phyloP scores from a whole-genome alignment of 208 protist genomes.

The Wallacemonas sp. region DNA sequence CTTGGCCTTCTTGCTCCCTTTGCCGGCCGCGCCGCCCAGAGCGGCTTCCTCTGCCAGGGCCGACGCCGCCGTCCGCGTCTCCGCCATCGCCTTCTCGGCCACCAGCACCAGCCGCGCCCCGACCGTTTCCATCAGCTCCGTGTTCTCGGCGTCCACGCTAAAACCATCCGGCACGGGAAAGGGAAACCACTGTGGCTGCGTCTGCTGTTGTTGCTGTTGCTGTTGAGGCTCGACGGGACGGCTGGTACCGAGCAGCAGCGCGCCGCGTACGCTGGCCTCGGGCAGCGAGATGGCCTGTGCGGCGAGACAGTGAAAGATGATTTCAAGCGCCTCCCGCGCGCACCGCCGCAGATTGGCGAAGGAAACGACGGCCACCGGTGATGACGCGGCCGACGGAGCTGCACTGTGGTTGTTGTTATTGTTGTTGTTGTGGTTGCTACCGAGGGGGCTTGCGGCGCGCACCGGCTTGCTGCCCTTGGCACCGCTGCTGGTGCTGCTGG shows the following conservation, averaged over 20 bases:
- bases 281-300: conserved; percentile 8
- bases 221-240: not conserved
- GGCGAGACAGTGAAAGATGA: conserved; percentile 12
- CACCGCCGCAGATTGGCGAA: conserved; percentile 10
- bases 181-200: not conserved
- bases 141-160: not conserved
- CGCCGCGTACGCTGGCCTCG: not conserved
- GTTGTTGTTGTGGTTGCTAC: not conserved
- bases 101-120: not conserved
- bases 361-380: not conserved
- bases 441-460: not conserved
- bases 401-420: too few species aligned
- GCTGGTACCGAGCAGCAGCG: not conserved
- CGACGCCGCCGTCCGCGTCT: not conserved
- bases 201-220: conserved; percentile 4
- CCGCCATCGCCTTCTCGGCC: not conserved
- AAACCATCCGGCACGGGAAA: not conserved
- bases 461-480: not conserved
- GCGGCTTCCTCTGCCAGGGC: not conserved
- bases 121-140: not conserved
- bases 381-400: not conserved
- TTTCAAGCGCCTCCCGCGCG: conserved; percentile 17
- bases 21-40: not conserved
- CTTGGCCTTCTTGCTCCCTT: conserved; percentile 1
- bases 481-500: not conserved